phyloP scores from a whole-genome alignment of 345 rosid species.

The Salix purpurea region DNA sequence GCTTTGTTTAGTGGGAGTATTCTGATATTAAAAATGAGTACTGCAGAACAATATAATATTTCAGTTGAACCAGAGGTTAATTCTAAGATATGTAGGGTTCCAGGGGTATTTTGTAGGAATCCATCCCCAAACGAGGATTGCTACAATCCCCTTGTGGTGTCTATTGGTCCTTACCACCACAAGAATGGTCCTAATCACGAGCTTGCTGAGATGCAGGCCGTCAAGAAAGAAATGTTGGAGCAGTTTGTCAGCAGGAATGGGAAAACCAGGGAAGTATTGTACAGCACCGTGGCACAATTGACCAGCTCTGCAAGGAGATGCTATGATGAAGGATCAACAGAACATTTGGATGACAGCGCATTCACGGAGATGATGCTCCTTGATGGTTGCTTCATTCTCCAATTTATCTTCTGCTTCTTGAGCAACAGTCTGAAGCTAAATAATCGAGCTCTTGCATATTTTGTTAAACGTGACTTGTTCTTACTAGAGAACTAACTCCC shows the following conservation, averaged over 20 bases:
- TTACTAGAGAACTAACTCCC: slow-evolving; percentile 34
- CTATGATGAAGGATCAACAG: neutral
- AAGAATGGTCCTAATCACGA: neutral
- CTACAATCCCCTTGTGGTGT: neutral
- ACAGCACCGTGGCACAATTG: too few species aligned
- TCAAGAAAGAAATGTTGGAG: neutral
- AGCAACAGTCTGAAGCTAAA: neutral
- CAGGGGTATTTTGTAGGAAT: neutral
- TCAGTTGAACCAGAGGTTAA: too few species aligned
- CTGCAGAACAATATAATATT: too few species aligned
- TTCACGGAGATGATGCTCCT: neutral
- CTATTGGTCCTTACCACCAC: neutral
- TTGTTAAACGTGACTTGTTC: slow-evolving; percentile 13
- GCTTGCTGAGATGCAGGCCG: neutral
- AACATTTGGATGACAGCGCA: too few species aligned
- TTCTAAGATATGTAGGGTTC: neutral
- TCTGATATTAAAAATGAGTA: too few species aligned
- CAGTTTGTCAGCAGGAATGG: neutral
- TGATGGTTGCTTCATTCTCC: neutral
- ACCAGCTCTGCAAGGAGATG: neutral
- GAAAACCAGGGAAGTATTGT: too few species aligned
- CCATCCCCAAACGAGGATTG: neutral
- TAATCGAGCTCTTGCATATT: neutral
- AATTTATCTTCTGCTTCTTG: neutral
- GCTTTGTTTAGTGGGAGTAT: too few species aligned